These are phyloP conservation scores for Pseudocercospora pini-densiflorae DNA, from an alignment of 2,329 filamentous ascomycete species.

Conservation along the genomic window DNA sequence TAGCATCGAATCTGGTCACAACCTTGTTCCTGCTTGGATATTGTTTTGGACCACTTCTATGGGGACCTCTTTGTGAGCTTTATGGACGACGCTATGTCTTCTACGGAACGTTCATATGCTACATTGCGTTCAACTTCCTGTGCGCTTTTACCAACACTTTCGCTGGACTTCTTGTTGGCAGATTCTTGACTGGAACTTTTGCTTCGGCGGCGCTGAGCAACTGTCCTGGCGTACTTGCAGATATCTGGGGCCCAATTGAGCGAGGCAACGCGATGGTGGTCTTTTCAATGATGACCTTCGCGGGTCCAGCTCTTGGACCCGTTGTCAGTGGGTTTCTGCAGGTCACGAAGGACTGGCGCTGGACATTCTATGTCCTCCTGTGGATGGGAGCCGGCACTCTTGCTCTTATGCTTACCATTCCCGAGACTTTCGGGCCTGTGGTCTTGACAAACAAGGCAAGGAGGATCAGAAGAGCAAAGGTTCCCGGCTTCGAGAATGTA, in stretches of 20 bases:
- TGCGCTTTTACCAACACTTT: conserved; percentile 63
- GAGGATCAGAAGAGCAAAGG: conserved; percentile 53
- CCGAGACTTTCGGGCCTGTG: conserved; percentile 59
- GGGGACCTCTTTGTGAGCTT: conserved; percentile 70
- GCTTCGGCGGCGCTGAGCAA: conserved; percentile 52
- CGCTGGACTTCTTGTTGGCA: conserved; percentile 56
- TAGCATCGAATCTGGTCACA: conserved; percentile 41
- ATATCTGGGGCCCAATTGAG: conserved; percentile 40
- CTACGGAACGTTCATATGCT: conserved; percentile 46
- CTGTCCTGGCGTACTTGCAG: conserved; percentile 56
- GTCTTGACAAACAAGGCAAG: conserved; percentile 59
- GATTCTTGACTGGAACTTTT: conserved; percentile 61
- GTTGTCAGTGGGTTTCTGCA: conserved; percentile 62
- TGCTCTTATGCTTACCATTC: conserved; percentile 56
- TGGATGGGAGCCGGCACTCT: conserved; percentile 44
- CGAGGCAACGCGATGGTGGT: conserved; percentile 59
- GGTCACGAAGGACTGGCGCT: conserved; percentile 54
- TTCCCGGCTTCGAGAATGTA: conserved; percentile 59
- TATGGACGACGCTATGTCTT: conserved; percentile 62
- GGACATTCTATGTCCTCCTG: conserved; percentile 48
- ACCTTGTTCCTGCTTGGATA: conserved; percentile 49
- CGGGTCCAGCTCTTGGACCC: conserved; percentile 49
- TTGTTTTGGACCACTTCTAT: conserved; percentile 64
- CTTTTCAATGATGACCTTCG: conserved; percentile 58
- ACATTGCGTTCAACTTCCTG: conserved; percentile 56